Evolutionary conservation across 805 yeast genomes (phyloP).

Genomic region (Jamesozyma hellenica): DNA sequence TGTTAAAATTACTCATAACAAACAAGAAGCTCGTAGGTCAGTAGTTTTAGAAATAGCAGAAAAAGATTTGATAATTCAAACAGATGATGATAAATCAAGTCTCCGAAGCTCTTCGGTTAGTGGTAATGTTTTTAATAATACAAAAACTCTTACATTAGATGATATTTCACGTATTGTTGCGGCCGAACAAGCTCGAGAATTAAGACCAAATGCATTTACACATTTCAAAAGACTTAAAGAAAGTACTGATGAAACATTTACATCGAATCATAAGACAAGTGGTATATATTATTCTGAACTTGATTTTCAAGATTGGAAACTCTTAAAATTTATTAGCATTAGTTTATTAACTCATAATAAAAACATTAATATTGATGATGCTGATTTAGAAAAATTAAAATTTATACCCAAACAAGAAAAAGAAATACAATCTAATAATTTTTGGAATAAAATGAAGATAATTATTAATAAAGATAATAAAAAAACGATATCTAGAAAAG

Average conservation of each 20-base stretch:
- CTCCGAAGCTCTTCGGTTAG: not conserved
- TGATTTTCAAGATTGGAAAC: slow-evolving; percentile 35
- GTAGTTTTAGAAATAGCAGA: slow-evolving; percentile 47
- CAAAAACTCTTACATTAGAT: slow-evolving; percentile 80
- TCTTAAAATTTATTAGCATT: slow-evolving; percentile 45
- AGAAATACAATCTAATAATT: slow-evolving; percentile 8
- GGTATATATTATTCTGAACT: slow-evolving; percentile 52
- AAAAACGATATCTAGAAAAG: slow-evolving; percentile 30
- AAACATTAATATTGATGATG: slow-evolving; percentile 9
- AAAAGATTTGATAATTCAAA: slow-evolving; percentile 13
- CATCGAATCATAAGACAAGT: slow-evolving; percentile 15
- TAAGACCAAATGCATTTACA: slow-evolving; percentile 83
- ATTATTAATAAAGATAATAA: slow-evolving; percentile 22
- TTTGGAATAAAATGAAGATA: slow-evolving; percentile 25
- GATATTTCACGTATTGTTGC: slow-evolving; percentile 96
- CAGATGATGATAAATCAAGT: not conserved
- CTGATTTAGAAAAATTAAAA: not conserved
- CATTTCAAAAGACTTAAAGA: slow-evolving; percentile 47
- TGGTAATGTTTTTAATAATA: slow-evolving; percentile 50
- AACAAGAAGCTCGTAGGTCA: slow-evolving; percentile 56
- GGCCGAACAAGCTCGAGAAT: slow-evolving; percentile 90
- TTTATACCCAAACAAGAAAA: slow-evolving; percentile 2
- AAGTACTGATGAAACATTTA: slow-evolving; percentile 17
- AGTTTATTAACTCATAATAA: slow-evolving; percentile 24
- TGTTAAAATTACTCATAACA: slow-evolving; percentile 39